Conservation (phyloP, 306 rosid species). For the Corylus heterophylla region DNA sequence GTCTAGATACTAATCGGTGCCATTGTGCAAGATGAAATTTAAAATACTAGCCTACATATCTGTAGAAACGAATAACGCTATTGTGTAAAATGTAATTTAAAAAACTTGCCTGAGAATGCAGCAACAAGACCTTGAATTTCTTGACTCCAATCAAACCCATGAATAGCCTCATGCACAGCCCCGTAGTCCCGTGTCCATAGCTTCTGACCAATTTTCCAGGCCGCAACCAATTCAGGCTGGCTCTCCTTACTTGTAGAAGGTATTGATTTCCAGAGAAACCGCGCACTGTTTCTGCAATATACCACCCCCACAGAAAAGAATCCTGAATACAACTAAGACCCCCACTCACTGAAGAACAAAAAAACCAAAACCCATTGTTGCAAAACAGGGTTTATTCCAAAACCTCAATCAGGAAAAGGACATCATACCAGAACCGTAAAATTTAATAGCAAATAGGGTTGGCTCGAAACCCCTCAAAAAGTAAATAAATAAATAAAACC, state of each 20-base stretch:
- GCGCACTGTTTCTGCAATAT: constrained; percentile 80
- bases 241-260: constrained; percentile 64
- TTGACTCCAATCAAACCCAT: constrained; percentile 73
- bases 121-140: constrained; percentile 63
- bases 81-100: neutral
- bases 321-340: neutral
- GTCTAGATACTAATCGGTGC: neutral
- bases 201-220: constrained; percentile 79
- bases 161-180: constrained; percentile 73
- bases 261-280: constrained; percentile 88
- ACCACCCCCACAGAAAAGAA: constrained; percentile 28
- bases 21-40: too few relatives aligned
- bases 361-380: neutral
- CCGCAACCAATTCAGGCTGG: constrained; percentile 69
- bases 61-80: neutral
- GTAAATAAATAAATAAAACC: neutral
- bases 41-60: constrained; percentile 1
- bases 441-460: neutral
- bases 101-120: constrained; percentile 81
- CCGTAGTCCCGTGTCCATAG: constrained; percentile 71
- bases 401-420: constrained; percentile 3
- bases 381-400: neutral
- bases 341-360: neutral
- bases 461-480: neutral
- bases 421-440: neutral